These are phyloP conservation scores for Rhodotorula babjevae DNA, from an alignment of 768 basidiomycete species.

Conservation along the genomic window DNA sequence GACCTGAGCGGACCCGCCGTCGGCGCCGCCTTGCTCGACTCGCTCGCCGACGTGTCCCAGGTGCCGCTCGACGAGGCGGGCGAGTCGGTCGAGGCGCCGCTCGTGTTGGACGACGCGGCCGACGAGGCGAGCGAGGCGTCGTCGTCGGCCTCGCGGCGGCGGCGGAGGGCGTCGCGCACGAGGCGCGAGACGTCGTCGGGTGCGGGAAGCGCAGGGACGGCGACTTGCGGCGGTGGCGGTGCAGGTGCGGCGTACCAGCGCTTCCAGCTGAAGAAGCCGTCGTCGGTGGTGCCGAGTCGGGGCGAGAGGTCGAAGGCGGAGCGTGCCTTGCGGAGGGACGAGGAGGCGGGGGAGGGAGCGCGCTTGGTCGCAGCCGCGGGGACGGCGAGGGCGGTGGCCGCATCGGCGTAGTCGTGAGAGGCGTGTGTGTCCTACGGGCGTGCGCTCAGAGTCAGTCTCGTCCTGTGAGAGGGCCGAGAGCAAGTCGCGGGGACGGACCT, in stretches of 20 bases:
- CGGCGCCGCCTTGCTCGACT: background rate
- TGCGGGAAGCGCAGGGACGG: background rate
- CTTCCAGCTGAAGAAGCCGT: constrained; percentile 3
- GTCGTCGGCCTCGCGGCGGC: background rate
- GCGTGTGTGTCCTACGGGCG: too few relatives aligned
- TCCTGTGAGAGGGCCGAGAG: too few relatives aligned
- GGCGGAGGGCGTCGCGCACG: background rate
- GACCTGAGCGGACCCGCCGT: background rate
- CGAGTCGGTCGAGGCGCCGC: background rate
- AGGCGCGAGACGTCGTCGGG: constrained; percentile 1
- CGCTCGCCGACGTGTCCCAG: background rate
- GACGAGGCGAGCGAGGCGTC: background rate
- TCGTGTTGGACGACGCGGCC: background rate
- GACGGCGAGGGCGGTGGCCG: too few relatives aligned
- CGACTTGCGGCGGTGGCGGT: background rate
- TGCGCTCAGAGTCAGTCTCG: too few relatives aligned
- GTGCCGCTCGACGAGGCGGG: background rate
- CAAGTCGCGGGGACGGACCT: too few relatives aligned
- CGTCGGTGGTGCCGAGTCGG: background rate
- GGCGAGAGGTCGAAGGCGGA: background rate
- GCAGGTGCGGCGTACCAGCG: background rate
- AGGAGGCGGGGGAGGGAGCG: background rate
- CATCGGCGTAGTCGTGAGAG: too few relatives aligned
- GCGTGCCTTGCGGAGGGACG: background rate
- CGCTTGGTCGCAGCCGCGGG: too few relatives aligned